Percentiles rank a stretch among this genome's conserved stretches.
These are phyloP conservation scores for Eremomyces bilateralis DNA, from an alignment of 495 filamentous ascomycete species.

Conservation along the genomic window DNA sequence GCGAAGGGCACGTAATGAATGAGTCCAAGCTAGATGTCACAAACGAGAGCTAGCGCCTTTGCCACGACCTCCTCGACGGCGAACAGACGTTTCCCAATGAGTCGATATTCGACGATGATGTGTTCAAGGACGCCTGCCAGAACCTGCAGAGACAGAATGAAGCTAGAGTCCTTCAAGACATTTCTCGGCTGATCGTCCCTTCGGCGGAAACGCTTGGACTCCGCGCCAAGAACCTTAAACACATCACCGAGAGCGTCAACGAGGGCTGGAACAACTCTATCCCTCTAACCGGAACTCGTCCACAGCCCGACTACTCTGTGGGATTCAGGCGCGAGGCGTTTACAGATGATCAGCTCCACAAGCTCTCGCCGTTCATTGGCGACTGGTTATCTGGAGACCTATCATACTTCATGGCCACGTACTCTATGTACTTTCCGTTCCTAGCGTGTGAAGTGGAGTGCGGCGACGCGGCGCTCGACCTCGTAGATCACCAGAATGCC, in stretches of 20 bases:
- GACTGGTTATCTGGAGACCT: not conserved
- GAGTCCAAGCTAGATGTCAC: slow-evolving; percentile 1
- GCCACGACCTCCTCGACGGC: not conserved
- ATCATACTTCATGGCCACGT: slow-evolving; percentile 2
- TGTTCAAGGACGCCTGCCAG: slow-evolving; percentile 2
- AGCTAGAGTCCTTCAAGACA: slow-evolving; percentile 3
- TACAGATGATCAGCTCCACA: slow-evolving; percentile 18
- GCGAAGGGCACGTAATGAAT: slow-evolving; percentile 2
- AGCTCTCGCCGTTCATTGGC: not conserved
- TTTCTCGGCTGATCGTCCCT: slow-evolving; percentile 2
- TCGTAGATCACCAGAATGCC: slow-evolving; percentile 14
- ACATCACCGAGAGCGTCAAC: slow-evolving; percentile 7
- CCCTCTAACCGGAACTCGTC: slow-evolving; percentile 7
- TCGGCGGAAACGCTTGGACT: slow-evolving; percentile 2
- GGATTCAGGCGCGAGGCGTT: slow-evolving; percentile 22
- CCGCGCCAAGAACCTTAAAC: slow-evolving; percentile 2
- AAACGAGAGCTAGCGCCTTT: not conserved
- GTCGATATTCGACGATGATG: slow-evolving; percentile 1
- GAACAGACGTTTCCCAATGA: slow-evolving; percentile 1
- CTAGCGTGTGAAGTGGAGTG: slow-evolving; percentile 1
- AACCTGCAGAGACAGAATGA: slow-evolving; percentile 1
- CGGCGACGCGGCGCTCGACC: slow-evolving; percentile 1
- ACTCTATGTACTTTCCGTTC: slow-evolving; percentile 2
- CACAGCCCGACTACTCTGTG: slow-evolving; percentile 14
- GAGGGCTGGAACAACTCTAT: slow-evolving; percentile 10